Conservation (phyloP, 345 rosid genomes). For the Populus tremula region DNA sequence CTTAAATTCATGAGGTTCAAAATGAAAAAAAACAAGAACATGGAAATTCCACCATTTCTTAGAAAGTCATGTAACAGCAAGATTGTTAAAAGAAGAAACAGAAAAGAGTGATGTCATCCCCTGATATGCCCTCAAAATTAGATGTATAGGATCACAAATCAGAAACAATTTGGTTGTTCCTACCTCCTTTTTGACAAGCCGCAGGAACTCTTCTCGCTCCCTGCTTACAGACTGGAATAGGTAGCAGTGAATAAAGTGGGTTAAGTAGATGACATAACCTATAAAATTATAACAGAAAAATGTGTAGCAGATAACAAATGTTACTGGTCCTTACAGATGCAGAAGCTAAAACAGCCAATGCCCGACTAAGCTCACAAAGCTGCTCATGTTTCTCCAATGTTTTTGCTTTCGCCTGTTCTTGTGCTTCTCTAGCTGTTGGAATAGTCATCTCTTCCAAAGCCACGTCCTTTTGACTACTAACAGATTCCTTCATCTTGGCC, state of each 20-base stretch:
- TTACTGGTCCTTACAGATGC: slow-evolving; percentile 67
- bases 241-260: slow-evolving; percentile 20
- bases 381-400: slow-evolving; percentile 89
- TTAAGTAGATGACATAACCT: slow-evolving; percentile 11
- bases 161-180: not conserved
- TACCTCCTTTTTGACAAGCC: slow-evolving; percentile 91
- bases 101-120: not conserved
- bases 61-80: not conserved
- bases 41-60: not conserved
- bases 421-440: slow-evolving; percentile 72
- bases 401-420: slow-evolving; percentile 70
- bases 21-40: not conserved
- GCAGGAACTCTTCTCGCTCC: slow-evolving; percentile 94
- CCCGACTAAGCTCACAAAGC: slow-evolving; percentile 97
- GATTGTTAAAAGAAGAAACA: not conserved
- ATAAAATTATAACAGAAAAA: not conserved
- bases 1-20: not conserved
- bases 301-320: not conserved
- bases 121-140: not conserved
- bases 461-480: slow-evolving; percentile 59
- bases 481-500: slow-evolving; percentile 75
- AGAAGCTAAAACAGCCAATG: slow-evolving; percentile 91
- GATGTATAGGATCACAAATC: not conserved
- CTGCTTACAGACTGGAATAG: slow-evolving; percentile 77
- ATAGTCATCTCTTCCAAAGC: slow-evolving; percentile 74